Conservation (phyloP, 2,329 filamentous ascomycete genomes). For the Trichoderma afroharzianum region DNA sequence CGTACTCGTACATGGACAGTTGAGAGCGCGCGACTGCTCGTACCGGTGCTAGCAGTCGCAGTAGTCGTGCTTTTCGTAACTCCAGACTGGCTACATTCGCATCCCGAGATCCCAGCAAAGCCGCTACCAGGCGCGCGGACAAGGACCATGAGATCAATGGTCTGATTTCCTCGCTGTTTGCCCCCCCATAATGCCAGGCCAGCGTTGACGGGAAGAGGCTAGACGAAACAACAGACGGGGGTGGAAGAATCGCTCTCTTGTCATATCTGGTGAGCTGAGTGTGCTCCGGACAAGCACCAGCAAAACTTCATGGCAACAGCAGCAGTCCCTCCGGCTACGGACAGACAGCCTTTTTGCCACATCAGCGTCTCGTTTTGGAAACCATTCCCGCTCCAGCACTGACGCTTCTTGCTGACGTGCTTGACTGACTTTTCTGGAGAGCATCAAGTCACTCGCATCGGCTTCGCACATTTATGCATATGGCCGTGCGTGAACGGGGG, state of each 20-base stretch:
- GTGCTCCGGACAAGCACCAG: neutral
- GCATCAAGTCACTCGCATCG: neutral
- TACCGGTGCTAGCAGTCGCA: neutral
- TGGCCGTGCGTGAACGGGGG: conserved; percentile 9
- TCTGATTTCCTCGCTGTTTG: neutral
- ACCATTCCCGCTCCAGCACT: neutral
- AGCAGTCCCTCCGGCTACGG: neutral
- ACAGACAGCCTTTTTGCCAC: neutral
- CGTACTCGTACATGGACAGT: neutral
- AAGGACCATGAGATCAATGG: conserved; percentile 8
- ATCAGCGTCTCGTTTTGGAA: neutral
- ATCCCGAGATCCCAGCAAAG: neutral
- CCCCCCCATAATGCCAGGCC: neutral
- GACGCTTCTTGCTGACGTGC: neutral
- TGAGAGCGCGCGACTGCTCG: neutral
- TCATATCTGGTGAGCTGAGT: neutral
- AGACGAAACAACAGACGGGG: neutral
- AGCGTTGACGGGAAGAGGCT: neutral
- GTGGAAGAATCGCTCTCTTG: neutral
- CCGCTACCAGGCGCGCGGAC: neutral
- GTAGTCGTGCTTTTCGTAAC: neutral
- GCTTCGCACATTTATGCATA: conserved; percentile 10
- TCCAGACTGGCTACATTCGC: neutral
- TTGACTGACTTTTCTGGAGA: neutral
- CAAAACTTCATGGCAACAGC: neutral